Evolutionary conservation across 1,284 basidiomycete genomes (phyloP), one percentile per base, ranked within the genome.

Genomic region (Sporisorium exsertum): DNA sequence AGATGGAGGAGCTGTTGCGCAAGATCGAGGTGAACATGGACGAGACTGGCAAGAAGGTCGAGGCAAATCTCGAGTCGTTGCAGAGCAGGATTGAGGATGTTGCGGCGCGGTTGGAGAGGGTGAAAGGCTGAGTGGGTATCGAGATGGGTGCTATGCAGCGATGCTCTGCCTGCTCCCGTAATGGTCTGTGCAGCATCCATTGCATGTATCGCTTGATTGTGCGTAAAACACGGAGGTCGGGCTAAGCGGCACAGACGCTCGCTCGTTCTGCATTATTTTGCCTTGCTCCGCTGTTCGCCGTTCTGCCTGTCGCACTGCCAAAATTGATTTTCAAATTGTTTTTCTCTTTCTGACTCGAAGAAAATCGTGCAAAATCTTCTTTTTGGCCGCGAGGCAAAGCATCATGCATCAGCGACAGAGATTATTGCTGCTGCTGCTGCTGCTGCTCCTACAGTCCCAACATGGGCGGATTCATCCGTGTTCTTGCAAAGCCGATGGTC

Each of bases 61-160:
- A 85, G 68, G 70, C 57, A 29, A 87, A 86, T 58, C 55, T 92
- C 65, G 86, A 85, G 12, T 89, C 92, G 7, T 91, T 95, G 10
- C 90, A 90, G 68, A 87, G 88, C 5, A 92, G 93, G 75, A 91
- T 96, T 13, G 86, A 88, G 33, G 90, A 89, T 26, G 88, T 97
- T 33, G 93, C 92, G 84, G 87, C 87, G 51, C 86, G 92, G 40
- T 87, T 94, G 46, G 89, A 91, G 24, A 50, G 49, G 58, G 33
- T 75, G 83, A 20, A 60, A 29, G 53, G 27, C 2, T 47, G 43
- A 46, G 13, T 3, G 27, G 24, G 22, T 13, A 27, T 32, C 10
- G 37, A 16, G n/a, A 43, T 5, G 9, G 7, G 9, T 20, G 32
- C 35, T 3, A 37, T 15, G 35, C 35, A 37, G 35, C 35, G 13